These are phyloP conservation scores for Capsicum pubescens DNA, from an alignment of 257 asterid genomes.

Conservation along the genomic window DNA sequence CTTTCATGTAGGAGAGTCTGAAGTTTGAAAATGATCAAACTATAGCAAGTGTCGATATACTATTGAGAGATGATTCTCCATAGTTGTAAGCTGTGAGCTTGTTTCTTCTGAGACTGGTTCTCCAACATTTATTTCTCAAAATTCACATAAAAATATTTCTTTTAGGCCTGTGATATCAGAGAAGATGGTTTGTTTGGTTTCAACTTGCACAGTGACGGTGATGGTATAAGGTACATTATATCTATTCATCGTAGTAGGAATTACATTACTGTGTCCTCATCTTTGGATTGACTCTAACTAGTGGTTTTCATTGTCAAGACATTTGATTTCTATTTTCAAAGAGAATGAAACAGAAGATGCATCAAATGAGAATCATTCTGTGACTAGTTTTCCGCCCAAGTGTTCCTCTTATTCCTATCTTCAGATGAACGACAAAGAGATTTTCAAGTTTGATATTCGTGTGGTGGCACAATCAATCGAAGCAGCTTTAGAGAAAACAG, in stretches of 20 bases:
- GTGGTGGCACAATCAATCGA: constrained; percentile 92
- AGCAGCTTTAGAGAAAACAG: constrained; percentile 75
- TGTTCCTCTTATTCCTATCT: constrained; percentile 70
- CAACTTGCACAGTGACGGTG: constrained; percentile 88
- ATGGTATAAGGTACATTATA: constrained; percentile 61
- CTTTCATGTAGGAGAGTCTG: not conserved
- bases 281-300: constrained; percentile 19
- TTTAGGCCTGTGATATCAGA: constrained; percentile 76
- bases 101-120: too few relatives aligned
- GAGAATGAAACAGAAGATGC: constrained; percentile 52
- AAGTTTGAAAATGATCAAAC: not conserved
- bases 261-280: not conserved
- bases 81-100: too few relatives aligned
- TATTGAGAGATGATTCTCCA: too few relatives aligned
- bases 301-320: constrained; percentile 43
- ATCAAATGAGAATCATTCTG: constrained; percentile 64
- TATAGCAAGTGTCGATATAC: too few relatives aligned
- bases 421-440: constrained; percentile 96
- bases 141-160: not conserved
- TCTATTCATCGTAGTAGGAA: constrained; percentile 11
- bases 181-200: constrained; percentile 77
- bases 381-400: constrained; percentile 65
- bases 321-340: constrained; percentile 56
- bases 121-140: not conserved
- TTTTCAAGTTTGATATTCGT: constrained; percentile 86